Conservation (phyloP, 805 yeast genomes). For the Pichia membranifaciens region DNA sequence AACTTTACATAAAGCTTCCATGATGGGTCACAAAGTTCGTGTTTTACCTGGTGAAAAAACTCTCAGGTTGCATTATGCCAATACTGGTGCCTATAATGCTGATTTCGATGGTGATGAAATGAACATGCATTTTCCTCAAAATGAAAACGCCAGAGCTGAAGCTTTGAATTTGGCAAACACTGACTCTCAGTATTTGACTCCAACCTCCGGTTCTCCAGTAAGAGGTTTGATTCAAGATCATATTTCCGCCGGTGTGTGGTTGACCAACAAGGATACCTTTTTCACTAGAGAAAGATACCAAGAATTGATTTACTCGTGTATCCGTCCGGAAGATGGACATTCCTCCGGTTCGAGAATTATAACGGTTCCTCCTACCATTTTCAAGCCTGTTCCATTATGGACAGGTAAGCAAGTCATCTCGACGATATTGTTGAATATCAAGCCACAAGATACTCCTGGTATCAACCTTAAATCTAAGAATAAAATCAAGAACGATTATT, state of each 20-base stretch:
- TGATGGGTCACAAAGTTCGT: slow-evolving; percentile 99
- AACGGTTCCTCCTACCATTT: slow-evolving; percentile 84
- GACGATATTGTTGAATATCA: slow-evolving; percentile 83
- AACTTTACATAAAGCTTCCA: slow-evolving; percentile 96
- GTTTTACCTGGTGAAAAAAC: slow-evolving; percentile 98
- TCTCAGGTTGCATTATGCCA: slow-evolving; percentile 92
- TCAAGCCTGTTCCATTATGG: slow-evolving; percentile 89
- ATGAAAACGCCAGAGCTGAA: slow-evolving; percentile 94
- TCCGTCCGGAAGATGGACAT: slow-evolving; percentile 97
- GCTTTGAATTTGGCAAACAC: slow-evolving; percentile 94
- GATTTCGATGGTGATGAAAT: slow-evolving; percentile 99
- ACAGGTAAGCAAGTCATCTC: slow-evolving; percentile 97
- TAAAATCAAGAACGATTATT: slow-evolving; percentile 89
- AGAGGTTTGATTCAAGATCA: slow-evolving; percentile 99
- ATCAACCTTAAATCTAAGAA: slow-evolving; percentile 76
- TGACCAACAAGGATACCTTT: slow-evolving; percentile 86
- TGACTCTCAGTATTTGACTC: slow-evolving; percentile 94
- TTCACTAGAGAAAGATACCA: slow-evolving; percentile 90
- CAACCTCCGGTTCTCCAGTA: slow-evolving; percentile 96
- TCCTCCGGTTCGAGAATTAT: slow-evolving; percentile 59
- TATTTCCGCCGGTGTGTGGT: slow-evolving; percentile 98
- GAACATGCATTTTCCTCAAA: slow-evolving; percentile 99
- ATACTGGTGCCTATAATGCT: slow-evolving; percentile 98
- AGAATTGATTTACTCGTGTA: slow-evolving; percentile 87
- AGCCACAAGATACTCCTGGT: slow-evolving; percentile 87